Conservation (phyloP, 139 green algal species). For the Micractinium conductrix region DNA sequence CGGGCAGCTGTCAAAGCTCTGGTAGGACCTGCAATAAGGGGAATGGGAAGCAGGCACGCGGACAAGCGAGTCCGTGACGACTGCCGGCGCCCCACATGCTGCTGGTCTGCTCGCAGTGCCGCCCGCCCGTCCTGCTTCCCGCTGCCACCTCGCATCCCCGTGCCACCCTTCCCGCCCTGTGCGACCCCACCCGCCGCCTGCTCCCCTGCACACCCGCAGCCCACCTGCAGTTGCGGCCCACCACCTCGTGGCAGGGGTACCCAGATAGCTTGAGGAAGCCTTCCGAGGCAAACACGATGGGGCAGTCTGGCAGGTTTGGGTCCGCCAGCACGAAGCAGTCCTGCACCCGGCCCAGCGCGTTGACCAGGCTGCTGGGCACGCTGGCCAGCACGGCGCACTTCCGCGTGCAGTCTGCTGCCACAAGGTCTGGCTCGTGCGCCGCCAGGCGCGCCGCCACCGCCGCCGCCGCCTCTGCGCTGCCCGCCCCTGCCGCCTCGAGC, state of each 20-base stretch:
- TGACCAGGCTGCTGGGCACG: constrained; percentile 58
- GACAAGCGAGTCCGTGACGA: too few relatives aligned
- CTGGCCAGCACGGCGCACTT: constrained; percentile 8
- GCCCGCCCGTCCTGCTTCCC: too few relatives aligned
- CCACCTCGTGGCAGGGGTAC: constrained; percentile 51
- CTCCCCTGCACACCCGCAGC: background rate
- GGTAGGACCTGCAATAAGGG: too few relatives aligned
- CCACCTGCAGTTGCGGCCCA: constrained; percentile 41
- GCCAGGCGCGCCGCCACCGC: constrained; percentile 3
- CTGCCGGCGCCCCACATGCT: too few relatives aligned
- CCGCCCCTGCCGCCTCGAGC: background rate
- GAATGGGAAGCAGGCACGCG: too few relatives aligned
- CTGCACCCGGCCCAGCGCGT: constrained; percentile 56
- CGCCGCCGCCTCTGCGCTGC: background rate
- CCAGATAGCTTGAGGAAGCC: constrained; percentile 66
- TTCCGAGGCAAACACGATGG: constrained; percentile 69
- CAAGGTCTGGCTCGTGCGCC: background rate
- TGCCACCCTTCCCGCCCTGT: too few relatives aligned
- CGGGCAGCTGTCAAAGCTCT: background rate
- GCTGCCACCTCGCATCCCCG: too few relatives aligned
- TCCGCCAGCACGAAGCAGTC: constrained; percentile 71
- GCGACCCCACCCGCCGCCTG: background rate
- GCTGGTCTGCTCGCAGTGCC: too few relatives aligned
- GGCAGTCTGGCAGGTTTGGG: constrained; percentile 61
- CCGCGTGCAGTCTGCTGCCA: constrained; percentile 6